These are phyloP conservation scores for Mycosphaerella arachidis DNA, from an alignment of 2,329 filamentous ascomycete genomes.

Conservation along the genomic window DNA sequence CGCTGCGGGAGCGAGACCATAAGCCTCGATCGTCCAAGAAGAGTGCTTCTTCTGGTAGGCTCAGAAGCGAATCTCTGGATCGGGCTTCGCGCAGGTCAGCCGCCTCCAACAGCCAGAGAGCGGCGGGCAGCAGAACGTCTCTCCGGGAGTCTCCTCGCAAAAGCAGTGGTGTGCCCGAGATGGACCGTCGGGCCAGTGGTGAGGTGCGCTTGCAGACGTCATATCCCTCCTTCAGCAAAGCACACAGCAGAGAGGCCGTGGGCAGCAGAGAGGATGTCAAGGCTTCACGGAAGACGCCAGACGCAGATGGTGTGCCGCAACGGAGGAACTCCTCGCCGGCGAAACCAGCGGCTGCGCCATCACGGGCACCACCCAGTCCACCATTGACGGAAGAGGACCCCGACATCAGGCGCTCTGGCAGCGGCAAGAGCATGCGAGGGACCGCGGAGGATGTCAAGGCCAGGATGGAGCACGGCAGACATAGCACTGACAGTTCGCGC, in stretches of 20 bases:
- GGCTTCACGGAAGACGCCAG: conserved; percentile 35
- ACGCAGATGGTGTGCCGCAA: conserved; percentile 31
- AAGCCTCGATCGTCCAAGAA: conserved; percentile 28
- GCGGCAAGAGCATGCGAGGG: conserved; percentile 41
- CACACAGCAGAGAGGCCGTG: conserved; percentile 83
- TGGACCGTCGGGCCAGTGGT: conserved; percentile 39
- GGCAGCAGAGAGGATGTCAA: conserved; percentile 49
- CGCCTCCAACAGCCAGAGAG: conserved; percentile 3
- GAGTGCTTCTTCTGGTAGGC: conserved; percentile 25
- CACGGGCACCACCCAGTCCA: conserved; percentile 44
- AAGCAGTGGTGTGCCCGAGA: conserved; percentile 40
- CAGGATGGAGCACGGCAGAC: conserved; percentile 37
- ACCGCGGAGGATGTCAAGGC: conserved; percentile 34
- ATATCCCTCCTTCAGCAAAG: conserved; percentile 83
- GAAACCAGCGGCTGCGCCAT: conserved; percentile 17
- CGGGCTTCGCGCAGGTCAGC: conserved; percentile 22
- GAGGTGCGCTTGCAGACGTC: conserved; percentile 48
- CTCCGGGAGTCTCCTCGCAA: conserved; percentile 20
- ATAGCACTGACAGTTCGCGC: conserved; percentile 40
- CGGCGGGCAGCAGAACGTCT: neutral
- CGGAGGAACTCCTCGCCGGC: conserved; percentile 28
- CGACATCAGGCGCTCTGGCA: conserved; percentile 42
- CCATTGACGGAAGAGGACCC: conserved; percentile 44
- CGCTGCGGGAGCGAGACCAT: conserved; percentile 20
- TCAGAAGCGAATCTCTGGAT: conserved; percentile 27